Conservation (phyloP, 306 rosid genomes). For the Acacia crassicarpa region DNA sequence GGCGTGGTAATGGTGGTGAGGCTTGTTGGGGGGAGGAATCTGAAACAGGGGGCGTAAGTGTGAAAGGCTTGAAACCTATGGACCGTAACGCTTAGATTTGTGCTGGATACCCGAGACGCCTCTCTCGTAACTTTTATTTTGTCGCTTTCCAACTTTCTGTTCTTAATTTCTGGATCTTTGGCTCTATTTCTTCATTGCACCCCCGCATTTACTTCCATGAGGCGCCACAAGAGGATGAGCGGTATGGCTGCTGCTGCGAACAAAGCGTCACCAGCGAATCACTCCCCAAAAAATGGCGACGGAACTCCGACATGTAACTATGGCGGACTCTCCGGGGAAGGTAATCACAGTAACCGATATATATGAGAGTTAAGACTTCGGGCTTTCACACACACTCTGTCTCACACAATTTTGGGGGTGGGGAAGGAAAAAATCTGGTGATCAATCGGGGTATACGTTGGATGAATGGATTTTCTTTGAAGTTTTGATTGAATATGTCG, state of each 20-base stretch:
- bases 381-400: not conserved
- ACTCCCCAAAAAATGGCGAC: not conserved
- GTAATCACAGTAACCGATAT: slow-evolving; percentile 7
- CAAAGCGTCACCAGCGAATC: not conserved
- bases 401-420: not conserved
- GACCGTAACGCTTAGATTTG: slow-evolving; percentile 17
- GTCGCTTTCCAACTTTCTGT: not conserved
- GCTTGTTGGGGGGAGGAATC: not conserved
- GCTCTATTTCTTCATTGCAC: not conserved
- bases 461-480: not conserved
- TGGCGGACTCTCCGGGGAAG: not conserved
- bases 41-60: slow-evolving; percentile 16
- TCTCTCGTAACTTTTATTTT: slow-evolving; percentile 10
- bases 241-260: not conserved
- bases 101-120: slow-evolving; percentile 27
- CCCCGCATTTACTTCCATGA: slow-evolving; percentile 10
- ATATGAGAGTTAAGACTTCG: not conserved
- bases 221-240: slow-evolving; percentile 29
- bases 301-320: not conserved
- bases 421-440: not conserved
- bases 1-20: slow-evolving; percentile 32
- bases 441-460: not conserved
- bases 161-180: not conserved
- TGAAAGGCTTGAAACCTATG: slow-evolving; percentile 2
- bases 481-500: not conserved